These are phyloP conservation scores for Taphrina betulina DNA, from an alignment of 1,139 yeast genomes.

Conservation along the genomic window DNA sequence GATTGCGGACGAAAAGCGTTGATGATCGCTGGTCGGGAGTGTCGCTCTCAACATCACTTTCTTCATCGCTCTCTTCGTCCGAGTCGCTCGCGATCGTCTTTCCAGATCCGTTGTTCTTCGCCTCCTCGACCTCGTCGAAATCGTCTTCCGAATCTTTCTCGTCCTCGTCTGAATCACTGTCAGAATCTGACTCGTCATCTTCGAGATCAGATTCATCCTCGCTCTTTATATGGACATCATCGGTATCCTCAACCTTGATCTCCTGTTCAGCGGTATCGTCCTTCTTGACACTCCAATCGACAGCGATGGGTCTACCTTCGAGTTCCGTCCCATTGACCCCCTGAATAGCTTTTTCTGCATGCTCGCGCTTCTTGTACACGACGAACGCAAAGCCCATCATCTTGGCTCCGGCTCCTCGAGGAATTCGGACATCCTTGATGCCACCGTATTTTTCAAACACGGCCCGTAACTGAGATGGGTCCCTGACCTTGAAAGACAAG, in stretches of 20 bases:
- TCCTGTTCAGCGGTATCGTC: slow-evolving; percentile 58
- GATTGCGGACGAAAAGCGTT: slow-evolving; percentile 78
- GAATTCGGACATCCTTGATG: slow-evolving; percentile 85
- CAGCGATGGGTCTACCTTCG: slow-evolving; percentile 89
- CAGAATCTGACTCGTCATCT: slow-evolving; percentile 41
- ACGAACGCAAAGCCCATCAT: slow-evolving; percentile 96
- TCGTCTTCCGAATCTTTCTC: slow-evolving; percentile 40
- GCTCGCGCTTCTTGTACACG: slow-evolving; percentile 74
- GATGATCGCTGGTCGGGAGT: slow-evolving; percentile 43
- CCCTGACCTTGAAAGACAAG: slow-evolving; percentile 92
- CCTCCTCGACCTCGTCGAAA: slow-evolving; percentile 37
- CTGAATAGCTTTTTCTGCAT: slow-evolving; percentile 80
- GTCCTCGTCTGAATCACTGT: slow-evolving; percentile 41
- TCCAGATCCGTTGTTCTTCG: slow-evolving; percentile 10
- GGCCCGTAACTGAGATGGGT: slow-evolving; percentile 67
- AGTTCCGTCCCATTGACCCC: slow-evolving; percentile 71
- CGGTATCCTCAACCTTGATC: slow-evolving; percentile 42
- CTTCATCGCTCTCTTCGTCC: slow-evolving; percentile 42
- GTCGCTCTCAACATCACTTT: slow-evolving; percentile 43
- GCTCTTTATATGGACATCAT: slow-evolving; percentile 41
- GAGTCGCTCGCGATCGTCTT: slow-evolving; percentile 1
- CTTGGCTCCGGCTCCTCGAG: slow-evolving; percentile 80
- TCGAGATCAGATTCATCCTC: slow-evolving; percentile 43
- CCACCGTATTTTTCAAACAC: slow-evolving; percentile 77
- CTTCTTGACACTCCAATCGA: slow-evolving; percentile 89